These are phyloP conservation scores for Endoconidiophora laricicola DNA, from an alignment of 2,329 filamentous ascomycete species.

Conservation along the genomic window DNA sequence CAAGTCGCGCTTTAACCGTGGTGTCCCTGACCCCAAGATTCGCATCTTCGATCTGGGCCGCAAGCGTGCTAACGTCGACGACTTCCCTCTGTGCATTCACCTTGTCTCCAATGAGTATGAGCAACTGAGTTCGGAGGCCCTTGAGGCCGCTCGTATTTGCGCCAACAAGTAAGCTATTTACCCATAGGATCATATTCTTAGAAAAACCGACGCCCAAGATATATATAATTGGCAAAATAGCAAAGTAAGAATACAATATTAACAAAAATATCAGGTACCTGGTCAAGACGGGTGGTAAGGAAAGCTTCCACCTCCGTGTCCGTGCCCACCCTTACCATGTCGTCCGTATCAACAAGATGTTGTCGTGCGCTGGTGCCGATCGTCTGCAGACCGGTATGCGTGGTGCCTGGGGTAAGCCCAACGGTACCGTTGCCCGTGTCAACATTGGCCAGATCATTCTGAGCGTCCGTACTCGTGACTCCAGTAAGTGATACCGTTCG, in stretches of 20 bases:
- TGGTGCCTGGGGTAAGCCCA: slow-evolving; percentile 99
- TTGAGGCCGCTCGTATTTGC: slow-evolving; percentile 99
- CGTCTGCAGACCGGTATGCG: slow-evolving; percentile 99
- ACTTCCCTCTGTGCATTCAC: slow-evolving; percentile 98
- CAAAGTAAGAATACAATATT: not conserved
- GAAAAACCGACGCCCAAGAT: no score
- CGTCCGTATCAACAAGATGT: slow-evolving; percentile 99
- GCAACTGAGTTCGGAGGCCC: slow-evolving; percentile 97
- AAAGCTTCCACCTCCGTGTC: slow-evolving; percentile 57
- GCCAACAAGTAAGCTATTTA: slow-evolving; percentile 65
- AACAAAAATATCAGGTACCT: slow-evolving; percentile 34
- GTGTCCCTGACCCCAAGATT: slow-evolving; percentile 75
- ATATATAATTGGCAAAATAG: not conserved
- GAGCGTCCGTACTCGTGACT: slow-evolving; percentile 91
- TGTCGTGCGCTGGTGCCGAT: slow-evolving; percentile 99
- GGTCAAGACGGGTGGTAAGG: slow-evolving; percentile 56
- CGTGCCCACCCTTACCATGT: slow-evolving; percentile 99
- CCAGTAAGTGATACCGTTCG: slow-evolving; percentile 40
- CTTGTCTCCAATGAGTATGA: slow-evolving; percentile 99
- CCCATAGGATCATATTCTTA: not conserved
- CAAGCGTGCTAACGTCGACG: slow-evolving; percentile 97
- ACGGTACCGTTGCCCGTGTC: slow-evolving; percentile 97
- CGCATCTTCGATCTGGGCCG: slow-evolving; percentile 98
- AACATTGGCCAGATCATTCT: slow-evolving; percentile 99
- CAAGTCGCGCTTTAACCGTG: slow-evolving; percentile 99